A percentile compares a stretch with the other conserved stretches of the same genome.
These are phyloP conservation scores for Plasmodium vinckei DNA, from an alignment of 169 alveolate genomes.

Conservation along the genomic window DNA sequence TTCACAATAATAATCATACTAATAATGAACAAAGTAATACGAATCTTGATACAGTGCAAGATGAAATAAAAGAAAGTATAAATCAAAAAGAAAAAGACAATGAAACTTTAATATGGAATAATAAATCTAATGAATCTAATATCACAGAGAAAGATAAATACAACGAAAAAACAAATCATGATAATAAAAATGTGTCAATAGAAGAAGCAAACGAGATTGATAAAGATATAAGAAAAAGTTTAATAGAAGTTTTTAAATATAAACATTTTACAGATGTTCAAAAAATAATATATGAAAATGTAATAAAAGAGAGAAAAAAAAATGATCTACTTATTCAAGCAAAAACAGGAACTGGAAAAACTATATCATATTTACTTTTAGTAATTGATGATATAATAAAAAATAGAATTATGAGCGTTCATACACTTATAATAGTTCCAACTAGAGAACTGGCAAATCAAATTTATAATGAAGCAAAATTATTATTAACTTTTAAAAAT, in stretches of 20 bases:
- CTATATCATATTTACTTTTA: slow-evolving; percentile 92
- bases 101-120: not conserved
- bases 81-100: not conserved
- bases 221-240: slow-evolving; percentile 44
- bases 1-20: too few species aligned
- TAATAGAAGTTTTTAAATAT: slow-evolving; percentile 61
- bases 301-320: slow-evolving; percentile 56
- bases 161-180: not conserved
- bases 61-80: not conserved
- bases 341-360: slow-evolving; percentile 96
- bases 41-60: too few species aligned
- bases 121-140: not conserved
- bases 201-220: slow-evolving; percentile 54
- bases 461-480: slow-evolving; percentile 89
- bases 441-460: slow-evolving; percentile 96
- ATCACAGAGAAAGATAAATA: not conserved
- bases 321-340: slow-evolving; percentile 93
- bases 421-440: slow-evolving; percentile 94
- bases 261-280: slow-evolving; percentile 75
- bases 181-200: not conserved
- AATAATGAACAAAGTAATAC: too few species aligned
- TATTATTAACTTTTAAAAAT: slow-evolving; percentile 91
- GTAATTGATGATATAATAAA: slow-evolving; percentile 91
- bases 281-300: slow-evolving; percentile 56
- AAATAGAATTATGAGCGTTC: slow-evolving; percentile 88